Conservation (phyloP, 495 filamentous ascomycete species). For the Neurospora tetrasperma region DNA sequence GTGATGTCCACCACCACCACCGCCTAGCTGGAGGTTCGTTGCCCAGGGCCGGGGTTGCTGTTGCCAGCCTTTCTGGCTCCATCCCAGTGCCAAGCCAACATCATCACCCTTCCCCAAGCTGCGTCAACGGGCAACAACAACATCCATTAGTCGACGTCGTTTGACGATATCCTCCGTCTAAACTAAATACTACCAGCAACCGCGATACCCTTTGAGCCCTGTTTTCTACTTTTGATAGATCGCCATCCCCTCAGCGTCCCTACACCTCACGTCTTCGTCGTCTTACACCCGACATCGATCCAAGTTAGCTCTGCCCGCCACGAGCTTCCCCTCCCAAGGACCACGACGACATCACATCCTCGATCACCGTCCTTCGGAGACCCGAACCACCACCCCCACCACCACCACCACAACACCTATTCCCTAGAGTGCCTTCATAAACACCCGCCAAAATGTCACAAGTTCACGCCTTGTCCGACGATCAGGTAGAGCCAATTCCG, state of each 20-base stretch:
- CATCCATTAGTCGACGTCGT: background rate
- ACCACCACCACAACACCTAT: background rate
- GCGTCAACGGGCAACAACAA: background rate
- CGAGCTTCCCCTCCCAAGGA: background rate
- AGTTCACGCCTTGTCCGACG: constrained; percentile 88
- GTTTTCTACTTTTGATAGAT: background rate
- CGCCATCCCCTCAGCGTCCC: background rate
- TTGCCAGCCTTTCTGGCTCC: background rate
- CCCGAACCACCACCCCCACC: background rate
- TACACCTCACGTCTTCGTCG: background rate
- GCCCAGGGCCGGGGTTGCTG: background rate
- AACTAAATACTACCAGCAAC: background rate
- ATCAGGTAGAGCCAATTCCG: constrained; percentile 54
- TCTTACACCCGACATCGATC: background rate
- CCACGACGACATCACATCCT: background rate
- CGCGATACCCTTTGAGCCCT: background rate
- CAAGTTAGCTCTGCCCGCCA: background rate
- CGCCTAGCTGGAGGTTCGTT: too few relatives aligned
- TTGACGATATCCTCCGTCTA: background rate
- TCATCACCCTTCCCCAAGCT: background rate
- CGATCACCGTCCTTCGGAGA: background rate
- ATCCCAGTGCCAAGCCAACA: background rate
- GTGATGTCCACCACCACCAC: background rate
- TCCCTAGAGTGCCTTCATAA: constrained; percentile 15
- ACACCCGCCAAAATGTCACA: constrained; percentile 65